phyloP scores from a whole-genome alignment of 106 monocot genomes.

The Xerophyta viscosa region DNA sequence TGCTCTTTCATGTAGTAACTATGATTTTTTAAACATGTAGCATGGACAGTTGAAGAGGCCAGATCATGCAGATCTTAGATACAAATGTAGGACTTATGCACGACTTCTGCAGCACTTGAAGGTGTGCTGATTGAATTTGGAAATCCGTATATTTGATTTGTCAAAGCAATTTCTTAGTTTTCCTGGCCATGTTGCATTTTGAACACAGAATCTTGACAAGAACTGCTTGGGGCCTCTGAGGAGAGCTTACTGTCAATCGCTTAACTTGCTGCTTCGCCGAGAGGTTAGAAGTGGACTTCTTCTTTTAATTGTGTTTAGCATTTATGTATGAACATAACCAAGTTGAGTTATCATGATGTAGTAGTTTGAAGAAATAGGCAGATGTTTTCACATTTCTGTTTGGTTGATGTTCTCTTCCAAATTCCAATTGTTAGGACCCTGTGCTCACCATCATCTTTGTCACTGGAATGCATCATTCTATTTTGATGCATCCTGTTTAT shows the following conservation, averaged over 20 bases:
- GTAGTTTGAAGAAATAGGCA: not conserved
- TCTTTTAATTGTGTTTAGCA: not conserved
- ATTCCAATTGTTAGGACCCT: too few species aligned
- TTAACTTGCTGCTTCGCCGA: conserved; percentile 88
- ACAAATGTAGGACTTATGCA: conserved; percentile 97
- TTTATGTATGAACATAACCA: not conserved
- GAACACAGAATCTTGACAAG: conserved; percentile 86
- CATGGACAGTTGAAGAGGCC: conserved; percentile 97
- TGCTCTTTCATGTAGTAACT: not conserved
- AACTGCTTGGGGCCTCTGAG: conserved; percentile 84
- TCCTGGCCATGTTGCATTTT: conserved; percentile 2
- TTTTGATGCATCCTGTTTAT: too few species aligned
- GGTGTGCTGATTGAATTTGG: conserved; percentile 23
- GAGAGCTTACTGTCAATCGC: conserved; percentile 95
- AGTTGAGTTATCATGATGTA: too few species aligned
- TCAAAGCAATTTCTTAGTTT: not conserved
- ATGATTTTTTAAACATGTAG: conserved; percentile 17
- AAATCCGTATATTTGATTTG: not conserved
- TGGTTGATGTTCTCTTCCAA: not conserved
- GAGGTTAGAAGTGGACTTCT: conserved; percentile 45
- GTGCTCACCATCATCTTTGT: too few species aligned
- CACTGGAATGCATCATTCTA: too few species aligned
- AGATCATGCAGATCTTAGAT: conserved; percentile 97
- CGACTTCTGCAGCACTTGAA: conserved; percentile 93
- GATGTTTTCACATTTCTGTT: not conserved